Evolutionary conservation across 257 asterid genomes (phyloP).

Genomic region (Petunia secreta): DNA sequence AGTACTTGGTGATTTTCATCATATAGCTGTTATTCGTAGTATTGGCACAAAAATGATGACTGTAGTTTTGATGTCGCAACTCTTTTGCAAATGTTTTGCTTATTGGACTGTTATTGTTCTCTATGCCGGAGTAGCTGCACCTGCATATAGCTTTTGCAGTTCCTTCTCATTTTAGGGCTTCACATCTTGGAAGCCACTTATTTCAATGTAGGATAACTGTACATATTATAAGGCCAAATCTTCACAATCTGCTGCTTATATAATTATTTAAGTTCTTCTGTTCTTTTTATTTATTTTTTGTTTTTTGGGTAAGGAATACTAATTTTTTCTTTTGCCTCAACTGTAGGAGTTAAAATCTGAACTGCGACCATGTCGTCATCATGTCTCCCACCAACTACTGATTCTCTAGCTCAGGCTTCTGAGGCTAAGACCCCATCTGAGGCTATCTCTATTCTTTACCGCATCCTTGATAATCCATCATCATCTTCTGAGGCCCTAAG

Average conservation of each 20-base stretch:
- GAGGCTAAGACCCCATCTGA: constrained; percentile 46
- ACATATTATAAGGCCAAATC: neutral
- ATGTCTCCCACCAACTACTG: constrained; percentile 43
- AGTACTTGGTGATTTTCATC: neutral
- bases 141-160: neutral
- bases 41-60: too few species aligned
- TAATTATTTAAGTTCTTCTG: neutral
- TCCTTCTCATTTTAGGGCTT: neutral
- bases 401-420: constrained; percentile 47
- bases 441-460: constrained; percentile 42
- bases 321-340: too few species aligned
- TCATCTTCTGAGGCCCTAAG: constrained; percentile 48
- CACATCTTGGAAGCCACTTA: neutral
- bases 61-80: too few species aligned
- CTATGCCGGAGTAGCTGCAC: neutral
- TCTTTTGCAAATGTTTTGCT: neutral
- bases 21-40: too few species aligned
- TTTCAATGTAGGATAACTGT: neutral
- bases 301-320: neutral
- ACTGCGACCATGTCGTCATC: constrained; percentile 42
- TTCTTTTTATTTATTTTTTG: too few species aligned
- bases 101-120: neutral
- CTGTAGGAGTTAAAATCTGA: constrained; percentile 33
- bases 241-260: neutral
- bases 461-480: constrained; percentile 45